phyloP scores from a whole-genome alignment of 108 stramenopile species.

The Pseudonitzschia delicatissima region DNA sequence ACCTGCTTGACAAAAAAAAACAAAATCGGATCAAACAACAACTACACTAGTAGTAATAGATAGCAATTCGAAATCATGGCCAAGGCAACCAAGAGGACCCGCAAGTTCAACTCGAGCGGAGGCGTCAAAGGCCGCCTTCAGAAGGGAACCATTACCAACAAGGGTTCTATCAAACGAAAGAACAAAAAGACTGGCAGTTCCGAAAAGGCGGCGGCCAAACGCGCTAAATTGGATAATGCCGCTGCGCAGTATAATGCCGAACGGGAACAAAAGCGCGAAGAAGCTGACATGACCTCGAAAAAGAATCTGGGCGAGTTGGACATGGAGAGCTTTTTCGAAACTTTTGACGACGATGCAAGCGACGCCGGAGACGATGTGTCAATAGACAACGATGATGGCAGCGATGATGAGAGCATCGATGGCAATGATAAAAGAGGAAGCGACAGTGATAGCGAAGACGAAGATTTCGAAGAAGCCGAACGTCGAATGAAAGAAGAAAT shows the following conservation, averaged over 20 bases:
- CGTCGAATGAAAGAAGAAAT: constrained; percentile 74
- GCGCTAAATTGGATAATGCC: not conserved
- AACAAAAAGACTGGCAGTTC: not conserved
- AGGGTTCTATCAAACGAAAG: constrained; percentile 43
- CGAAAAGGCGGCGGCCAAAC: not conserved
- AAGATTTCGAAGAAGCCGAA: constrained; percentile 73
- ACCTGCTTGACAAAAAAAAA: too few species aligned
- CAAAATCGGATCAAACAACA: too few species aligned
- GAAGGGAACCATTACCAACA: constrained; percentile 69
- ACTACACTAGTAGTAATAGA: too few species aligned
- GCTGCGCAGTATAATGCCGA: constrained; percentile 21
- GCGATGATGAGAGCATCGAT: constrained; percentile 25
- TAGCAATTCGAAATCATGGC: constrained; percentile 52
- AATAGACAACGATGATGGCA: constrained; percentile 26
- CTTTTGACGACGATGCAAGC: constrained; percentile 17
- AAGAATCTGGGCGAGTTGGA: constrained; percentile 47
- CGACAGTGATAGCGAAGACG: constrained; percentile 61
- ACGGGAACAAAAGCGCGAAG: constrained; percentile 22
- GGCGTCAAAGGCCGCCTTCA: constrained; percentile 65
- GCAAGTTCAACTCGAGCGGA: constrained; percentile 75
- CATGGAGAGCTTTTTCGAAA: constrained; percentile 48
- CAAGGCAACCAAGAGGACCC: constrained; percentile 78
- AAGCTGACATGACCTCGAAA: constrained; percentile 30
- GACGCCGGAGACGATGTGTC: constrained; percentile 29
- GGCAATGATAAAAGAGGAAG: constrained; percentile 30